phyloP scores from a whole-genome alignment of 441 rosid genomes.

The Eutrema salsugineum region DNA sequence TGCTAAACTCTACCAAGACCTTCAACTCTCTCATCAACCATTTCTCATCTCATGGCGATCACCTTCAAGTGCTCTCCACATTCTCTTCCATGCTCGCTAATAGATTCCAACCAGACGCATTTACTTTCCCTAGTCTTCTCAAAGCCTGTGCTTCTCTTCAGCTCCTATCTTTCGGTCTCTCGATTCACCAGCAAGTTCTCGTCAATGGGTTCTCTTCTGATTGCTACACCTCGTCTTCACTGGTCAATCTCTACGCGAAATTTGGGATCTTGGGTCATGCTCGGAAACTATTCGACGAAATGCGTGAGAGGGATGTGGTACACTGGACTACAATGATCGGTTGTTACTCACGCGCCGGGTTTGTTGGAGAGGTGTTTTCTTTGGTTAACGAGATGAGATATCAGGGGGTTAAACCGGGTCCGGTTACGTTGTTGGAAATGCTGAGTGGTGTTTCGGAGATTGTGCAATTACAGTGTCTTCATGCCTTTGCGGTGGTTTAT shows the following conservation, averaged over 20 bases:
- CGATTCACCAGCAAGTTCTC: conserved; percentile 41
- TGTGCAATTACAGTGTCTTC: conserved; percentile 40
- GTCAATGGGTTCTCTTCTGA: conserved; percentile 52
- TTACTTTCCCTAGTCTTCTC: conserved; percentile 49
- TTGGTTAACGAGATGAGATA: conserved; percentile 45
- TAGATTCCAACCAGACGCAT: conserved; percentile 34
- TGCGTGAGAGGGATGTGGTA: conserved; percentile 42
- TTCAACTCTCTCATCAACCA: conserved; percentile 39
- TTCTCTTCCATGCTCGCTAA: conserved; percentile 39
- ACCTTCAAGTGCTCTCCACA: conserved; percentile 33
- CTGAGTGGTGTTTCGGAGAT: conserved; percentile 41
- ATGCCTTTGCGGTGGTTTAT: conserved; percentile 39
- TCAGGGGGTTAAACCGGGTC: conserved; percentile 40
- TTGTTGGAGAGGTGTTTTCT: conserved; percentile 26
- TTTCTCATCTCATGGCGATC: conserved; percentile 39
- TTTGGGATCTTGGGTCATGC: conserved; percentile 30
- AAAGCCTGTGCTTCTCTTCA: conserved; percentile 51
- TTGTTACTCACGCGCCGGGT: conserved; percentile 43
- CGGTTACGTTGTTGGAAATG: conserved; percentile 53
- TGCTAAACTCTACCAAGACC: conserved; percentile 30
- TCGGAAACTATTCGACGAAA: conserved; percentile 43
- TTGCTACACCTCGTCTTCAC: conserved; percentile 46
- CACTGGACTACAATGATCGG: conserved; percentile 52
- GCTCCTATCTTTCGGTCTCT: conserved; percentile 41
- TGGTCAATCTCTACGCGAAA: conserved; percentile 44